A percentile compares a stretch with the other conserved stretches of the same genome.
Evolutionary conservation across 352 stramenopile species (phyloP).

Genomic region (Elongisporangium undulatum): DNA sequence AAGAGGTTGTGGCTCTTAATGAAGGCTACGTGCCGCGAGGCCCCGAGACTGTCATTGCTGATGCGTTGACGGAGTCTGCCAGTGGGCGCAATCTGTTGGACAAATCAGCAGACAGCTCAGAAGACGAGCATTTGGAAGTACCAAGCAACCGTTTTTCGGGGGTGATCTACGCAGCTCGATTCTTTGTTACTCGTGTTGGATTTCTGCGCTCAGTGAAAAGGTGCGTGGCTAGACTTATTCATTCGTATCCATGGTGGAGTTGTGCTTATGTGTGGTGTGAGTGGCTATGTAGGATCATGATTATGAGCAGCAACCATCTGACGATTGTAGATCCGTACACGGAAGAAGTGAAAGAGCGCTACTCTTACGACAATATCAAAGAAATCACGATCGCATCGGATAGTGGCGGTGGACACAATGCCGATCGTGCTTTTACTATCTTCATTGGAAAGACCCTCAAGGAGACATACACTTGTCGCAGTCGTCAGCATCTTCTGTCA

Average conservation of each 20-base stretch:
- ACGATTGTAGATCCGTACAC: conserved; percentile 83
- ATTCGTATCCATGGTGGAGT: conserved; percentile 2
- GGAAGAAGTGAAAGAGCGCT: conserved; percentile 84
- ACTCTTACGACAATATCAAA: conserved; percentile 86
- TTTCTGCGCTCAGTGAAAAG: conserved; percentile 75
- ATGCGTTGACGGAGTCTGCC: conserved; percentile 9
- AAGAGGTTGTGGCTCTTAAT: conserved; percentile 42
- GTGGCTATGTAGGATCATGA: conserved; percentile 45
- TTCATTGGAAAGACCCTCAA: conserved; percentile 85
- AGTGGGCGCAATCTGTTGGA: background rate
- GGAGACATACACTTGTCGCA: conserved; percentile 83
- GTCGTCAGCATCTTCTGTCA: conserved; percentile 78
- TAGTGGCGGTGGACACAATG: conserved; percentile 49
- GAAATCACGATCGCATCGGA: conserved; percentile 80
- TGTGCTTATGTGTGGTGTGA: conserved; percentile 7
- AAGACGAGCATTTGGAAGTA: conserved; percentile 34
- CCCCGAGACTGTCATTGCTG: conserved; percentile 35
- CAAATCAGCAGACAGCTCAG: background rate
- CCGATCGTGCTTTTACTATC: conserved; percentile 74
- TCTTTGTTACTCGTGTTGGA: conserved; percentile 82
- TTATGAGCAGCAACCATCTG: conserved; percentile 75
- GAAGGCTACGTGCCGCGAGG: conserved; percentile 67
- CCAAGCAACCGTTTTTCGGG: conserved; percentile 68
- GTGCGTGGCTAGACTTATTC: conserved; percentile 11
- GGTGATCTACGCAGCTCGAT: conserved; percentile 80